A percentile compares a stretch with the other conserved stretches of the same genome.
These are phyloP conservation scores for Gossypium lobatum DNA, from an alignment of 441 rosid species.

Conservation along the genomic window DNA sequence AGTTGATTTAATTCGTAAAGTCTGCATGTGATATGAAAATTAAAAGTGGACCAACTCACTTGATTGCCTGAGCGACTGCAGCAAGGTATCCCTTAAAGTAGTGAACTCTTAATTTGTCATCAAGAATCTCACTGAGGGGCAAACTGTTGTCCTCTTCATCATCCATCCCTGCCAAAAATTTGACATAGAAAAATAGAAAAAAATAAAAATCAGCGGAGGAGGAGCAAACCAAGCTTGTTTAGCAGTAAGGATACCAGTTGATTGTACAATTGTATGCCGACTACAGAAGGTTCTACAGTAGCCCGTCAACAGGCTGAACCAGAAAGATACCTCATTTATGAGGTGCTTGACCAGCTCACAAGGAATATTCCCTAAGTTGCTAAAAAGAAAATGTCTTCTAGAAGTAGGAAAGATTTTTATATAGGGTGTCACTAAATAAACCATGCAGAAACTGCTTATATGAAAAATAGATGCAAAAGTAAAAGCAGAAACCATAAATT, in stretches of 20 bases:
- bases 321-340: not conserved
- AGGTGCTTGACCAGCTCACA: not conserved
- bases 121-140: constrained; percentile 52
- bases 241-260: not conserved
- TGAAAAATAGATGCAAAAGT: constrained; percentile 5
- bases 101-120: constrained; percentile 52
- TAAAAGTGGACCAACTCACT: constrained; percentile 31
- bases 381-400: constrained; percentile 6
- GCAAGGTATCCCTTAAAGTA: constrained; percentile 48
- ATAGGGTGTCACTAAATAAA: not conserved
- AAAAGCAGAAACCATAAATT: not conserved
- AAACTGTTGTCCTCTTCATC: constrained; percentile 43
- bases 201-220: not conserved
- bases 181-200: not conserved
- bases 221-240: not conserved
- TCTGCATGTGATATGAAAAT: not conserved
- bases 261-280: not conserved
- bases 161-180: constrained; percentile 53
- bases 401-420: not conserved
- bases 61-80: constrained; percentile 47
- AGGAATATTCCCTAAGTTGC: not conserved
- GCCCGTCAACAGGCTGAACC: not conserved
- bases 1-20: not conserved
- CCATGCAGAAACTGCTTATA: not conserved
- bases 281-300: not conserved